phyloP scores from a whole-genome alignment of 345 rosid species.

The Hirschfeldia incana region DNA sequence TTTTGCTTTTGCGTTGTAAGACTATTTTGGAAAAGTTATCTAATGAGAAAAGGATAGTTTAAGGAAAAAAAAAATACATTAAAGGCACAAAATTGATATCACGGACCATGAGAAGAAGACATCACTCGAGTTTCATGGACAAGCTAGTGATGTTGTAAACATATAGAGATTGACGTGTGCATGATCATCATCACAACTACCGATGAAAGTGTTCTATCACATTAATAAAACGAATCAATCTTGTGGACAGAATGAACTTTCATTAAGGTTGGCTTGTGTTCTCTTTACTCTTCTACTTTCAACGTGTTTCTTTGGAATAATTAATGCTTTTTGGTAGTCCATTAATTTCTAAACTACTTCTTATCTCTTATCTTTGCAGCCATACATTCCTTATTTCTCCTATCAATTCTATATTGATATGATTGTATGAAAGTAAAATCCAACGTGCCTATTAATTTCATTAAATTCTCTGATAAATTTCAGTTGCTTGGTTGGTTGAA shows the following conservation, averaged over 20 bases:
- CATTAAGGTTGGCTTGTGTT: neutral
- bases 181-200: constrained; percentile 5
- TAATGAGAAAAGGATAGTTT: too few species aligned
- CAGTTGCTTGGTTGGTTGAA: neutral
- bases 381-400: neutral
- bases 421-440: neutral
- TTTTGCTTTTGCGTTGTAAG: too few species aligned
- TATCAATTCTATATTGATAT: neutral
- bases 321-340: neutral
- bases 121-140: neutral
- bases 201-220: neutral
- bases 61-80: too few species aligned
- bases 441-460: neutral
- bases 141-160: constrained; percentile 24
- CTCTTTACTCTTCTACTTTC: neutral
- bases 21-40: too few species aligned
- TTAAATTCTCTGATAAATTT: neutral
- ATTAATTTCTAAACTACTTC: neutral
- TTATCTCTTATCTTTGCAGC: neutral
- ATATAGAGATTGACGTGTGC: constrained; percentile 5
- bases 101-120: constrained; percentile 33
- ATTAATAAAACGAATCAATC: neutral
- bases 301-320: neutral
- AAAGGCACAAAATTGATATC: neutral
- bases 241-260: neutral